Evolutionary conservation across 2,329 filamentous ascomycete genomes (phyloP), one percentile per base, ranked within the genome.

Genomic region (Cercospora brassicicola): DNA sequence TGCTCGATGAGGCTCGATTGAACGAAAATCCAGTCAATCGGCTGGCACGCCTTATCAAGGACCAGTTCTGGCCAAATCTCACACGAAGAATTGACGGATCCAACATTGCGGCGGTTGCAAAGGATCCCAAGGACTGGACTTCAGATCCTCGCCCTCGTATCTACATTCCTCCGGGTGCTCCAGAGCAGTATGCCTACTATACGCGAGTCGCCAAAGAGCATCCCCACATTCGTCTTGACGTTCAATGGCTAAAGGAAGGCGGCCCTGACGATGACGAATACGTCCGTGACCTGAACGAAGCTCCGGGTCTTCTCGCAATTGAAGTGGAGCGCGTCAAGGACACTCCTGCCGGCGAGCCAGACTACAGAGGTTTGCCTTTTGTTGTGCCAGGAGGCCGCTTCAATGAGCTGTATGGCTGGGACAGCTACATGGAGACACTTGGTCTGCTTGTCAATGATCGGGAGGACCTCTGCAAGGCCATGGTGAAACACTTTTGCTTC

Each of bases 381-480:
- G 93, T 98, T n/a, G 95, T 99, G 2, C 95, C 95, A 0, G 95
- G 95, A 68, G 95, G 95, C 26, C 89, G 95, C 31, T 99, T 99
- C 88, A 99, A 99, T 80, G 95, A 99, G 80, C 82, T 99, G 23
- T 99, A 99, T 78, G 94, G 94, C 57, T 99, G 95, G 95, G 95
- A 99, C 81, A 97, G 93, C 79, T 99, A 98, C 83, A 98, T 99
- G 93, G 92, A 94, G 79, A 95, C 94, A 4, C 84, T 98, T 2
- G 95, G 95, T 18, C 85, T 99, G 67, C 84, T 98, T 67, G 88
- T 93, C 74, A 93, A 94, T 77, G 91, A 95, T 77, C 89, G 92
- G 67, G 89, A 93, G 23, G 89, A 97, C 75, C 83, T 98, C 65
- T 93, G 93, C 73, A 97, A 97, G 83, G 87, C 90, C 60, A 98